Conservation (phyloP, 768 basidiomycete genomes). For the Daedalea quercina region DNA sequence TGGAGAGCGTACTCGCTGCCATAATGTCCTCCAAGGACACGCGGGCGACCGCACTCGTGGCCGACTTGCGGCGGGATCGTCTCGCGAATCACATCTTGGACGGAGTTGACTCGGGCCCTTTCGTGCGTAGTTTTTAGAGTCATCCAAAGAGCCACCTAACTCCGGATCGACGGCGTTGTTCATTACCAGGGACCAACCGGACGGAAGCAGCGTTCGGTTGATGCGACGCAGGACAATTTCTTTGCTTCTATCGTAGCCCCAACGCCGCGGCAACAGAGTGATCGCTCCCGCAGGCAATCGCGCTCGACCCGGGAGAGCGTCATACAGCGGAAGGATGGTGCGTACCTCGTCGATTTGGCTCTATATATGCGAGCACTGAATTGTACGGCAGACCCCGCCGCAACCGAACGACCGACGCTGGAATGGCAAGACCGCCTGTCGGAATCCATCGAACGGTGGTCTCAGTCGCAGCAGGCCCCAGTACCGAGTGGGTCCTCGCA, state of each 20-base stretch:
- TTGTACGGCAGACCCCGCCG: constrained; percentile 3
- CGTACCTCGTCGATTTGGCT: background rate
- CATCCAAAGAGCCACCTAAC: too few species aligned
- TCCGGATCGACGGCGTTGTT: background rate
- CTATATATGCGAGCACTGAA: background rate
- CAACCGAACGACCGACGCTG: constrained; percentile 38
- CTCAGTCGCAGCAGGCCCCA: background rate
- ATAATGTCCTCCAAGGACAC: constrained; percentile 67
- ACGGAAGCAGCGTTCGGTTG: constrained; percentile 36
- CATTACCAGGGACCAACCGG: constrained; percentile 56
- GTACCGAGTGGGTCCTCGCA: background rate
- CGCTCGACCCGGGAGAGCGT: constrained; percentile 72
- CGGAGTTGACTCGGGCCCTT: constrained; percentile 75
- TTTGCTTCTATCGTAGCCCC: constrained; percentile 65
- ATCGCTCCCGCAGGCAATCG: constrained; percentile 55
- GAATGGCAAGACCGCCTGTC: constrained; percentile 75
- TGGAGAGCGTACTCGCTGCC: constrained; percentile 81
- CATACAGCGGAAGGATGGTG: constrained; percentile 41
- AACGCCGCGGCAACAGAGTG: constrained; percentile 47
- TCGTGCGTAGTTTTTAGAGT: constrained; percentile 45
- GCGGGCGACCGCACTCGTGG: constrained; percentile 54
- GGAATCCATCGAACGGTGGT: constrained; percentile 37
- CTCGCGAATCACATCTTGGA: constrained; percentile 71
- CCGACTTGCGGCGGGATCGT: constrained; percentile 63
- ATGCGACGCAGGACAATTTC: constrained; percentile 71